These are phyloP conservation scores for Luzula sylvatica DNA, from an alignment of 176 grass and related monocot genomes.

Conservation along the genomic window DNA sequence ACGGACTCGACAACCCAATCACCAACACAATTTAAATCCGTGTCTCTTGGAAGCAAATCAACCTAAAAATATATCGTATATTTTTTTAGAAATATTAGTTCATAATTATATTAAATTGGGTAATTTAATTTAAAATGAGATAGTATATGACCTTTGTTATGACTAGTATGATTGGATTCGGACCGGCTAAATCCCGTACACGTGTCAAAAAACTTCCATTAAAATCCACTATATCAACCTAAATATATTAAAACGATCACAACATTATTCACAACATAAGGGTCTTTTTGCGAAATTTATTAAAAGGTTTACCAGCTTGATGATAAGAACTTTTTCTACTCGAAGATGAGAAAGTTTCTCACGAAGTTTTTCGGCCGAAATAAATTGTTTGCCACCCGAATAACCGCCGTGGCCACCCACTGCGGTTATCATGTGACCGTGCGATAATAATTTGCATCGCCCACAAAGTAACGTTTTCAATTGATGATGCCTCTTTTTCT, in stretches of 20 bases:
- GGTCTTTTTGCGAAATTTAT: background rate
- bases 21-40: constrained; percentile 72
- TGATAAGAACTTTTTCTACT: constrained; percentile 56
- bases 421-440: constrained; percentile 79
- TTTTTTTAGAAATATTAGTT: background rate
- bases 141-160: constrained; percentile 64
- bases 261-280: background rate
- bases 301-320: constrained; percentile 53
- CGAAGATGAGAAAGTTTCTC: constrained; percentile 73
- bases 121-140: background rate
- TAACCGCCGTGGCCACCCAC: constrained; percentile 95
- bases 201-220: constrained; percentile 79
- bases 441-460: constrained; percentile 65
- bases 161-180: constrained; percentile 83
- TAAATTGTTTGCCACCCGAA: constrained; percentile 80
- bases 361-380: constrained; percentile 54
- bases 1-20: constrained; percentile 87
- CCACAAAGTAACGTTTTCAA: constrained; percentile 71
- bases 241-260: constrained; percentile 5
- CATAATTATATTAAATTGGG: too few relatives aligned
- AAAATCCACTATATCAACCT: constrained; percentile 99
- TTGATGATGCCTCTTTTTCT: constrained; percentile 85
- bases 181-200: constrained; percentile 71
- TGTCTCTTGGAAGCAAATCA: constrained; percentile 82
- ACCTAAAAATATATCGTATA: constrained; percentile 25